Percentiles rank a stretch among this genome's conserved stretches.
Conservation (phyloP, 768 basidiomycete genomes). For the Rhodotorula sphaerocarpa region DNA sequence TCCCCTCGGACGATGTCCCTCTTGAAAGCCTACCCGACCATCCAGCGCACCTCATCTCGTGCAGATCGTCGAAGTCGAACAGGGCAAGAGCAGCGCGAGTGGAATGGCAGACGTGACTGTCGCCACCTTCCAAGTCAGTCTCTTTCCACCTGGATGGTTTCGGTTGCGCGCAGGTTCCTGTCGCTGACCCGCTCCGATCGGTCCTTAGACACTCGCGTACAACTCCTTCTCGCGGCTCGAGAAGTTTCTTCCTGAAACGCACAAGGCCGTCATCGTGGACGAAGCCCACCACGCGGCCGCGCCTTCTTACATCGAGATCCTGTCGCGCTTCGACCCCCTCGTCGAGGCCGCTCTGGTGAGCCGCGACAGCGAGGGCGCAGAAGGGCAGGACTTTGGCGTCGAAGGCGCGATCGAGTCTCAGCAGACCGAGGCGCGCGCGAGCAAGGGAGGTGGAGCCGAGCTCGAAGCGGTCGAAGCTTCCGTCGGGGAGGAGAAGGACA, state of each 20-base stretch:
- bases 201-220: constrained; percentile 9
- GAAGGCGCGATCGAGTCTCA: not conserved
- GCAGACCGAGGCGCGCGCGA: not conserved
- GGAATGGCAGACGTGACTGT: constrained; percentile 85
- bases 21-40: too few relatives aligned
- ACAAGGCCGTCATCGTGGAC: constrained; percentile 33
- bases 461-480: not conserved
- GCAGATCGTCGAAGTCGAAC: constrained; percentile 72
- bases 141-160: too few relatives aligned
- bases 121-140: constrained; percentile 63
- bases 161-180: too few relatives aligned
- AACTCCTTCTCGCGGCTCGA: constrained; percentile 13
- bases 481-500: too few relatives aligned
- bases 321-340: constrained; percentile 66
- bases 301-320: constrained; percentile 65
- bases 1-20: too few relatives aligned
- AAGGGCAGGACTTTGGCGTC: not conserved
- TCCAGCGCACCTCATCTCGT: too few relatives aligned
- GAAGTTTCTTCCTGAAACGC: constrained; percentile 27
- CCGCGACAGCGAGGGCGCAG: too few relatives aligned
- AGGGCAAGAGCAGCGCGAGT: constrained; percentile 69
- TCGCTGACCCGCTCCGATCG: not conserved
- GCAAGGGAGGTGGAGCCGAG: not conserved
- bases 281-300: constrained; percentile 87
- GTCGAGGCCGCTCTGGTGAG: constrained; percentile 2